A percentile compares a stretch with the other conserved stretches of the same genome.
Conservation (phyloP, 2,329 filamentous ascomycete species). For the Fusarium sp. region DNA sequence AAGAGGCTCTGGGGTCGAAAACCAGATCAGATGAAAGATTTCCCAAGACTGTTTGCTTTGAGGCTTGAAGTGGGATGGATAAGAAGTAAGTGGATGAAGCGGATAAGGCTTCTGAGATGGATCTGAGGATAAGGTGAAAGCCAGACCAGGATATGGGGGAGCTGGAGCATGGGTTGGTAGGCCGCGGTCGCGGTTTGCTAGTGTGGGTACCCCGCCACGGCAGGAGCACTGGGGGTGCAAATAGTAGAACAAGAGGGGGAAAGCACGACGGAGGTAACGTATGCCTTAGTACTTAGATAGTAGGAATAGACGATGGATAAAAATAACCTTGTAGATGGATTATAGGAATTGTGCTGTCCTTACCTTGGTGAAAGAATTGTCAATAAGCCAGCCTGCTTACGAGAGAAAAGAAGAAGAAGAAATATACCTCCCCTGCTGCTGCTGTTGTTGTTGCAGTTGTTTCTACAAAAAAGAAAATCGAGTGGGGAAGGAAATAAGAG, state of each 20-base stretch:
- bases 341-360: neutral
- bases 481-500: neutral
- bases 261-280: neutral
- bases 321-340: neutral
- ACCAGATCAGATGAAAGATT: slow-evolving; percentile 24
- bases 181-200: slow-evolving; percentile 48
- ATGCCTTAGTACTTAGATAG: neutral
- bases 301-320: neutral
- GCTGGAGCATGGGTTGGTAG: slow-evolving; percentile 50
- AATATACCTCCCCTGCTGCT: neutral
- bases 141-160: slow-evolving; percentile 37
- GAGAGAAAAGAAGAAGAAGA: neutral
- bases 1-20: slow-evolving; percentile 19
- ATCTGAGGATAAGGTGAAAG: slow-evolving; percentile 32
- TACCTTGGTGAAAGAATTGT: neutral
- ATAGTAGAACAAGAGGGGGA: slow-evolving; percentile 25
- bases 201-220: slow-evolving; percentile 52
- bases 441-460: neutral
- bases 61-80: slow-evolving; percentile 39
- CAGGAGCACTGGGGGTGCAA: slow-evolving; percentile 37
- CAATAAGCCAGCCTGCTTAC: neutral
- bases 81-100: slow-evolving; percentile 34
- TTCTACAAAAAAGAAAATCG: neutral
- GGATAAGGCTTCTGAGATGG: slow-evolving; percentile 39
- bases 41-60: slow-evolving; percentile 30